These are phyloP conservation scores for Apophysomyces ossiformis DNA, from an alignment of 371 early-diverging fungal species.

Conservation along the genomic window DNA sequence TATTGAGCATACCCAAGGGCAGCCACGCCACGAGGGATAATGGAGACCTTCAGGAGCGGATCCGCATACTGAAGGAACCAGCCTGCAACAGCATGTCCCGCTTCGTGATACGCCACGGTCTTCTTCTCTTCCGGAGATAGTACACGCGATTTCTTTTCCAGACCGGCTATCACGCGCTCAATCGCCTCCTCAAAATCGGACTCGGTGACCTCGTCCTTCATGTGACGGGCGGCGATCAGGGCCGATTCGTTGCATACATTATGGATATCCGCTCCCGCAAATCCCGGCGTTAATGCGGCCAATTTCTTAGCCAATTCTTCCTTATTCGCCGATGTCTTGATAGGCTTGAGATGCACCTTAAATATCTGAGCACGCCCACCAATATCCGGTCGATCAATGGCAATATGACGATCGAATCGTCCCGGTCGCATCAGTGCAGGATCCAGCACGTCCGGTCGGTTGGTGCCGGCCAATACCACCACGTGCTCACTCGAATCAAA, in stretches of 20 bases:
- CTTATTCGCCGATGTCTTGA: conserved; percentile 22
- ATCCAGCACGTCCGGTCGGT: conserved; percentile 92
- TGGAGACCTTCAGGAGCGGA: conserved; percentile 97
- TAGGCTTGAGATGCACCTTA: conserved; percentile 93
- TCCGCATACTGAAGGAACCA: conserved; percentile 97
- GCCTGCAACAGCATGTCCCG: conserved; percentile 98
- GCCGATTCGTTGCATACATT: conserved; percentile 99
- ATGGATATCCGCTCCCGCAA: conserved; percentile 97
- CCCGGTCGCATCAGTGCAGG: conserved; percentile 96
- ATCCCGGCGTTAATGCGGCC: conserved; percentile 97
- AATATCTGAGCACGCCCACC: conserved; percentile 95
- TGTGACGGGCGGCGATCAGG: conserved; percentile 92
- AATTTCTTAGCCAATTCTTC: conserved; percentile 28
- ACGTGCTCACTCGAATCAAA: conserved; percentile 91
- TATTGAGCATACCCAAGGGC: conserved; percentile 99
- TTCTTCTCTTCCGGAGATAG: conserved; percentile 98
- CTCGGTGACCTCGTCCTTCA: conserved; percentile 77
- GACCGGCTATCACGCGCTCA: conserved; percentile 97
- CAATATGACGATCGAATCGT: conserved; percentile 98
- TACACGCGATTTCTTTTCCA: conserved; percentile 96
- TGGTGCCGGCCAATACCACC: conserved; percentile 95
- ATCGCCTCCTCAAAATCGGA: conserved; percentile 97
- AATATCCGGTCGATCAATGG: conserved; percentile 96
- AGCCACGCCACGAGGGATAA: conserved; percentile 96
- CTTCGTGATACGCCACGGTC: conserved; percentile 99